These are phyloP conservation scores for Penicillium canescens DNA, from an alignment of 495 filamentous ascomycete genomes.

Conservation along the genomic window DNA sequence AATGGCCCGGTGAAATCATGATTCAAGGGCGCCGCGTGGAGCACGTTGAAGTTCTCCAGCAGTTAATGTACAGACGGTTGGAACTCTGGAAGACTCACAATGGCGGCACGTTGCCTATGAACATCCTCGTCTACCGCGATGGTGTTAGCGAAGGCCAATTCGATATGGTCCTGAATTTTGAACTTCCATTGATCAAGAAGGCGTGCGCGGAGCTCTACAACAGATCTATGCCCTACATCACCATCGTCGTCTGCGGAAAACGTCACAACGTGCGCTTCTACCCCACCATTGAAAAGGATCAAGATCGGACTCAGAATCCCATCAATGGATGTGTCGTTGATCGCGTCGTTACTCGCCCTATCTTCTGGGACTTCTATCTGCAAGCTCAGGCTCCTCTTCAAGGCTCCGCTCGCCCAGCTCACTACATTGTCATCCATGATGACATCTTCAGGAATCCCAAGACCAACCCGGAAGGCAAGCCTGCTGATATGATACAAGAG, in stretches of 20 bases:
- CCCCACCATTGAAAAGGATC: constrained; percentile 53
- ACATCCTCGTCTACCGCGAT: constrained; percentile 82
- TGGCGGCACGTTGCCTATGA: constrained; percentile 55
- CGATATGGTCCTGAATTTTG: constrained; percentile 47
- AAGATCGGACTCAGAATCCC: constrained; percentile 56
- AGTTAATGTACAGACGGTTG: constrained; percentile 59
- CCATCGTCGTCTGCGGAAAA: constrained; percentile 62
- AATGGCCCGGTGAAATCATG: constrained; percentile 68
- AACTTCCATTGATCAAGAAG: constrained; percentile 51
- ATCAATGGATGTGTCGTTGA: constrained; percentile 76
- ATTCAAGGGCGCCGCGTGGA: constrained; percentile 58
- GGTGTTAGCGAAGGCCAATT: constrained; percentile 86
- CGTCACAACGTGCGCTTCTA: constrained; percentile 91
- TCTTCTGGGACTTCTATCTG: constrained; percentile 76
- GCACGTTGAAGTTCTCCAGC: constrained; percentile 54
- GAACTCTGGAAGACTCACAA: constrained; percentile 52
- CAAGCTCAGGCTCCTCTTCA: constrained; percentile 78
- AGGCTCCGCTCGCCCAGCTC: constrained; percentile 74
- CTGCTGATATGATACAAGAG: constrained; percentile 55
- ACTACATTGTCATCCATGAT: constrained; percentile 73
- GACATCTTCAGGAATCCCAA: constrained; percentile 57
- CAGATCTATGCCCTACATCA: constrained; percentile 39
- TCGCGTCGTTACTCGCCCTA: constrained; percentile 71
- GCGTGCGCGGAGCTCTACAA: constrained; percentile 57
- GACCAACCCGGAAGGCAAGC: constrained; percentile 25